Conservation (phyloP, 139 green algal species). For the Volvox reticuliferus region DNA sequence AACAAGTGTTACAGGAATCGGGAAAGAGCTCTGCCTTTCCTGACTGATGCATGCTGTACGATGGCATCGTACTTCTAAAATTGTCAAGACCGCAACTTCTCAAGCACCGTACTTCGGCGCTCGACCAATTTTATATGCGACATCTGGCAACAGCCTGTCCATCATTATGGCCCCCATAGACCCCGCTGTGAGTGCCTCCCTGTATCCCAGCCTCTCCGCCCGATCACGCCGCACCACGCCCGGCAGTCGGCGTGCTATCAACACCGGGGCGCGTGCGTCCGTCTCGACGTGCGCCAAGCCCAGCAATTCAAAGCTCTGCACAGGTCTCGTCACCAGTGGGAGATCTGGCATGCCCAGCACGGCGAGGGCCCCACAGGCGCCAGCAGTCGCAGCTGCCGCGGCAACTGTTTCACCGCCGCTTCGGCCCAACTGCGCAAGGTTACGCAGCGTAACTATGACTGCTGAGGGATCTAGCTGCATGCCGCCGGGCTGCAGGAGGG, state of each 20-base stretch:
- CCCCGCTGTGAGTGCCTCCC: slow-evolving; percentile 53
- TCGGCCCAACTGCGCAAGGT: not conserved
- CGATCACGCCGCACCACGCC: slow-evolving; percentile 72
- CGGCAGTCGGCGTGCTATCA: slow-evolving; percentile 70
- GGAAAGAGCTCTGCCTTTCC: not conserved
- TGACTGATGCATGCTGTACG: not conserved
- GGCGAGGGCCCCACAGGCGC: not conserved
- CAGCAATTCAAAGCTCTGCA: slow-evolving; percentile 73
- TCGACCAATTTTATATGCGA: slow-evolving; percentile 80
- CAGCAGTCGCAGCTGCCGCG: not conserved
- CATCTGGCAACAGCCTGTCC: slow-evolving; percentile 76
- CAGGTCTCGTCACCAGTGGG: slow-evolving; percentile 52
- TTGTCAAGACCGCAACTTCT: not conserved
- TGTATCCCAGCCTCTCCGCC: slow-evolving; percentile 50
- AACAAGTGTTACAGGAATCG: not conserved
- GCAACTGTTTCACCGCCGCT: not conserved
- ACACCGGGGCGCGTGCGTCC: slow-evolving; percentile 30
- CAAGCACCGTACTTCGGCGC: slow-evolving; percentile 83
- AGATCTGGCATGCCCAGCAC: not conserved
- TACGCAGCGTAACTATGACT: slow-evolving; percentile 1
- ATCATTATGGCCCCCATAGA: slow-evolving; percentile 58
- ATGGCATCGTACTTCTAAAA: not conserved
- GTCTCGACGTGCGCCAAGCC: slow-evolving; percentile 29
- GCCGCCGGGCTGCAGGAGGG: slow-evolving; percentile 15
- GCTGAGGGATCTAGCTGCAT: not conserved